phyloP scores from a whole-genome alignment of 2,329 filamentous ascomycete species.

The Fusarium sp. region DNA sequence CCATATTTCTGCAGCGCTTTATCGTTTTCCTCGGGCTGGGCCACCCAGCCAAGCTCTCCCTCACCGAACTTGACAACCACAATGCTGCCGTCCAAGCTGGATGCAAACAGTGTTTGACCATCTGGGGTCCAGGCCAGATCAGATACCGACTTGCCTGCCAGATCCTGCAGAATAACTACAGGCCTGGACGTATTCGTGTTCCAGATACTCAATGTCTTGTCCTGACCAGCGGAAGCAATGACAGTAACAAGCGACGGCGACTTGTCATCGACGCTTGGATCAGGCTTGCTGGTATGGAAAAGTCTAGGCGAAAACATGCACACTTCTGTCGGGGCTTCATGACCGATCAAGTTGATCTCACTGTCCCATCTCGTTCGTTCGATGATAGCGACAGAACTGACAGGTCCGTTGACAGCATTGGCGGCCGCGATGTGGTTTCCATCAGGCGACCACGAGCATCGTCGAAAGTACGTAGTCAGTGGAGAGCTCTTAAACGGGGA shows the following conservation, averaged over 20 bases:
- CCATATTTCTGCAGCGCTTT: conserved; percentile 94
- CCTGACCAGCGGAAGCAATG: conserved; percentile 95
- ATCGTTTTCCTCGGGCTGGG: conserved; percentile 87
- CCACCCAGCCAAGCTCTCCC: conserved; percentile 90
- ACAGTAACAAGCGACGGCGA: conserved; percentile 78
- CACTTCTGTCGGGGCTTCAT: conserved; percentile 96
- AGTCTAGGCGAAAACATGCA: conserved; percentile 95
- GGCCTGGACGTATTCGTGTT: conserved; percentile 95
- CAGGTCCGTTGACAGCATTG: conserved; percentile 96
- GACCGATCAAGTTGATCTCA: conserved; percentile 96
- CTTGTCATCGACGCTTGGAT: conserved; percentile 58
- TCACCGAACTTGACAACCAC: conserved; percentile 83
- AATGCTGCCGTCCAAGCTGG: conserved; percentile 90
- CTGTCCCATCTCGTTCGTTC: conserved; percentile 93
- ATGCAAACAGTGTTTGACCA: conserved; percentile 85
- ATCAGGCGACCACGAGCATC: conserved; percentile 98
- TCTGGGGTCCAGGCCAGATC: conserved; percentile 95
- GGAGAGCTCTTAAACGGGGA: conserved; percentile 91
- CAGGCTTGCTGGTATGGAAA: conserved; percentile 79
- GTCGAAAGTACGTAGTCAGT: conserved; percentile 93
- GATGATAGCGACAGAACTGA: conserved; percentile 96
- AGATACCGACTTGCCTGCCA: conserved; percentile 91
- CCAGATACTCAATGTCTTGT: conserved; percentile 97
- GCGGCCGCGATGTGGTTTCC: conserved; percentile 96
- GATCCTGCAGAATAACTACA: conserved; percentile 87